Evolutionary conservation across 352 stramenopile species (phyloP).

Genomic region (Elongisporangium undulatum): DNA sequence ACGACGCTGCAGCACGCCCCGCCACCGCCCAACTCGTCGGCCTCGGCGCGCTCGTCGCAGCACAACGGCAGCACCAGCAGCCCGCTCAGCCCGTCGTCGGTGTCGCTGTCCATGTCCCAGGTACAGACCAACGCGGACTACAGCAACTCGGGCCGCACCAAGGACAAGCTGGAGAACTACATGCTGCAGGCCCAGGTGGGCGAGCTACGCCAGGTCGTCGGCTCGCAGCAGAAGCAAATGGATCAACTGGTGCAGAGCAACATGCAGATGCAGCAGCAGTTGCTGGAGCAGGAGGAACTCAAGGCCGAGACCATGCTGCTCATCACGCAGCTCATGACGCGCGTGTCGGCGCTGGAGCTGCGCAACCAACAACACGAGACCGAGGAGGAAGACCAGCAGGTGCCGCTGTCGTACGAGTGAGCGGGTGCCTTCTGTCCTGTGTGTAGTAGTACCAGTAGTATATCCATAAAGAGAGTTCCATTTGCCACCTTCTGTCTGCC

Average conservation of each 20-base stretch:
- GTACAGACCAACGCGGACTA: neutral
- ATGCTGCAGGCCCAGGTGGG: slow-evolving; percentile 33
- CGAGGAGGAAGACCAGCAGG: slow-evolving; percentile 13
- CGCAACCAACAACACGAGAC: slow-evolving; percentile 25
- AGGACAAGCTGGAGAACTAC: slow-evolving; percentile 14
- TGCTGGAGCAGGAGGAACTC: slow-evolving; percentile 75
- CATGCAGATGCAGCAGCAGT: slow-evolving; percentile 75
- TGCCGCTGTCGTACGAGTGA: slow-evolving; percentile 10
- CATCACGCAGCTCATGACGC: slow-evolving; percentile 83
- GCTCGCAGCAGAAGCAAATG: slow-evolving; percentile 63
- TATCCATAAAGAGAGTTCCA: neutral
- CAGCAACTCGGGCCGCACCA: slow-evolving; percentile 1
- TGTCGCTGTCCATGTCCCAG: slow-evolving; percentile 3
- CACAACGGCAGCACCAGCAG: slow-evolving; percentile 15
- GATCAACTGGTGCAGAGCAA: slow-evolving; percentile 71
- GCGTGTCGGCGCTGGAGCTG: slow-evolving; percentile 73
- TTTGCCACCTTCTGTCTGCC: neutral
- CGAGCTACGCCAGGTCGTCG: slow-evolving; percentile 48
- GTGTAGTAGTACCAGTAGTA: neutral
- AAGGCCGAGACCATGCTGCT: slow-evolving; percentile 83
- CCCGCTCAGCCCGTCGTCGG: slow-evolving; percentile 1
- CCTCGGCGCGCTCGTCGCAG: slow-evolving; percentile 1
- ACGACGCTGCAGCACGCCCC: slow-evolving; percentile 18
- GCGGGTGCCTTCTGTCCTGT: neutral
- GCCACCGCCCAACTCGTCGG: neutral